Evolutionary conservation across 164 flowering plant species (phyloP).

Genomic region (Buxus sempervirens): DNA sequence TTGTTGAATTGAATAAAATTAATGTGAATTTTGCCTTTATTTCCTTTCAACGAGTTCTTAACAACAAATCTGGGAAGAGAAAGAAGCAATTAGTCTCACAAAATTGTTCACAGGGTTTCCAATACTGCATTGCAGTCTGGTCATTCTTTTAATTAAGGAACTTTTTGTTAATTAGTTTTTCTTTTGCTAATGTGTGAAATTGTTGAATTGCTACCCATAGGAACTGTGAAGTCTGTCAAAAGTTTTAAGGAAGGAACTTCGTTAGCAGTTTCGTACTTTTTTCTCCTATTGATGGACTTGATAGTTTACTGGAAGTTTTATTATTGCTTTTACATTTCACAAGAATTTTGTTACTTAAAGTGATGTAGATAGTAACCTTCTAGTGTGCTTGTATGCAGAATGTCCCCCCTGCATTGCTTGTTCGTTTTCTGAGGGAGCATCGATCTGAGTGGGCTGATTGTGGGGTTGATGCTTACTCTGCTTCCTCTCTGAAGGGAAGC

Average conservation of each 20-base stretch:
- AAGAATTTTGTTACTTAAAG: neutral
- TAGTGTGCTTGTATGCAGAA: constrained; percentile 33
- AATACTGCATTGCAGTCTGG: neutral
- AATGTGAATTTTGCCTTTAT: neutral
- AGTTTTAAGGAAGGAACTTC: neutral
- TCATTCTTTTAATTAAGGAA: neutral
- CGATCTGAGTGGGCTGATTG: constrained; percentile 90
- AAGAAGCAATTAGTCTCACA: neutral
- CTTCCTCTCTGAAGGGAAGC: constrained; percentile 54
- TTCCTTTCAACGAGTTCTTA: neutral
- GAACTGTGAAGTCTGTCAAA: too few relatives aligned
- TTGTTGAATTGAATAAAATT: too few relatives aligned
- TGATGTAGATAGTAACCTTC: neutral
- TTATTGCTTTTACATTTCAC: neutral
- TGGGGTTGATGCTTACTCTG: constrained; percentile 72
- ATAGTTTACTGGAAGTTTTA: neutral
- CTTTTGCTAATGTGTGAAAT: neutral
- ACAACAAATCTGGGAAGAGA: neutral
- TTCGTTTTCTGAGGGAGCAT: constrained; percentile 80
- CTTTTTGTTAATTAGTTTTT: neutral
- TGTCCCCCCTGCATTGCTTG: constrained; percentile 82
- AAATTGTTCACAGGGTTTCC: neutral
- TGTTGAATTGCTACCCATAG: neutral
- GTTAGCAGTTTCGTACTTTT: neutral
- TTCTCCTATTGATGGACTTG: neutral